Evolutionary conservation across 768 basidiomycete species (phyloP), one percentile per base, ranked within the genome.

Genomic region (Hortiboletus campestris): DNA sequence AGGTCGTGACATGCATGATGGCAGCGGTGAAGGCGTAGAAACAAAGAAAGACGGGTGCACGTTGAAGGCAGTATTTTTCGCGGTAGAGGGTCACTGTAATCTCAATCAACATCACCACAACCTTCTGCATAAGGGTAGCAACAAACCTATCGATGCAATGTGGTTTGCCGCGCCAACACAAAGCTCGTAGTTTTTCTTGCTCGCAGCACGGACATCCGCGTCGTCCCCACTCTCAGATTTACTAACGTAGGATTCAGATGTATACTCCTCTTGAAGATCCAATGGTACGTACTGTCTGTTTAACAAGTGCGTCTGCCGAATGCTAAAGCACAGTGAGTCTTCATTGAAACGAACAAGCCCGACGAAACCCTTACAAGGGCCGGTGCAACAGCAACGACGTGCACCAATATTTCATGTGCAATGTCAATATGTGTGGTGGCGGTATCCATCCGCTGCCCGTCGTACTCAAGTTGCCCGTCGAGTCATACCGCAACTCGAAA

Each of bases 401-500:
- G 65, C 87, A 89, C 90, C 90, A 92, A 64, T 91, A 91, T 63
- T 89, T 86, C 88, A 91, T 87, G 65, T 91, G 89, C 47, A 92
- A 73, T 39, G 86, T 87, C 53, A 91, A 72, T 25, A 89, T 72
- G 60, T 89, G 84, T 5, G 89, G 88, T 2, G 79, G 78, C 7
- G 81, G 81, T 19, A 75, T 67, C 16, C 70, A 19, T 71, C 70
- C 67, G 72, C 25, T 44, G 4, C 40, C 41, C 19, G 48, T 56
- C 29, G 55, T 42, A 19, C 49, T 56, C 53, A 59, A 55, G 35
- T 61, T 67, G 13, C 67, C 81, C 54, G 68, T 66, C 14, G 77
- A 72, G 29, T 69, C 69, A 43, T 71, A 65, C 16, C 76, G 78
- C 25, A 80, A 72, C 57, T 88, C 86, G 61, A 82, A 83, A 38